Conservation (phyloP, 2,329 filamentous ascomycete species). For the Macroventuria anomochaeta region DNA sequence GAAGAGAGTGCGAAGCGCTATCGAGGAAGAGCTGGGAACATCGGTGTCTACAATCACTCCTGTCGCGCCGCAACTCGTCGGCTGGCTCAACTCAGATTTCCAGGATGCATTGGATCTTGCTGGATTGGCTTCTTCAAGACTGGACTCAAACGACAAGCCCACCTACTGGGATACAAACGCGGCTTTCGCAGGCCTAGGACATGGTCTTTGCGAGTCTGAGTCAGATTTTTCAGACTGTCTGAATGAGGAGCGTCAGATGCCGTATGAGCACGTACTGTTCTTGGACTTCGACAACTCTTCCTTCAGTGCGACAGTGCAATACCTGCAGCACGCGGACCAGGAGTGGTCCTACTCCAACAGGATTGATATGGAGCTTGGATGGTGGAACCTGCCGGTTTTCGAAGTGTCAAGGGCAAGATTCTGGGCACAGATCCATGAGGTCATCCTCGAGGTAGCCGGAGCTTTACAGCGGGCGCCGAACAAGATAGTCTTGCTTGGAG, state of each 20-base stretch:
- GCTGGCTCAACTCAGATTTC: constrained; percentile 22
- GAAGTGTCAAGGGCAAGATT: constrained; percentile 32
- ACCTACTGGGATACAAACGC: constrained; percentile 28
- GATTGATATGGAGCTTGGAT: constrained; percentile 28
- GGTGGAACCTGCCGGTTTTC: constrained; percentile 35
- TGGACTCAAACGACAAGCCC: constrained; percentile 1
- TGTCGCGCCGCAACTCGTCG: constrained; percentile 22
- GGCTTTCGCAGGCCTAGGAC: constrained; percentile 27
- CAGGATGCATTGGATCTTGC: constrained; percentile 25
- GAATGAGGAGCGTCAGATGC: constrained; percentile 11
- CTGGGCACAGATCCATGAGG: constrained; percentile 32
- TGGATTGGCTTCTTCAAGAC: constrained; percentile 19
- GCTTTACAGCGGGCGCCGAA: constrained; percentile 22
- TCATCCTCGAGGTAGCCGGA: constrained; percentile 23
- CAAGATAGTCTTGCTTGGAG: constrained; percentile 33
- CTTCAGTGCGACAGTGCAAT: constrained; percentile 31
- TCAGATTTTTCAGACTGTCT: constrained; percentile 9
- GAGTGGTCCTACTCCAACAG: constrained; percentile 14
- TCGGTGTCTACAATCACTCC: constrained; percentile 25
- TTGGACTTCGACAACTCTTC: constrained; percentile 36
- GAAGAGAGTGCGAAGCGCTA: constrained; percentile 18
- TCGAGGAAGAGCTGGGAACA: constrained; percentile 24
- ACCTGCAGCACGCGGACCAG: constrained; percentile 15
- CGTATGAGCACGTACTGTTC: constrained; percentile 29
- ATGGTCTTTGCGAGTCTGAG: constrained; percentile 24